Conservation (phyloP, 2,329 filamentous ascomycete genomes). For the Trichoderma harzianum region DNA sequence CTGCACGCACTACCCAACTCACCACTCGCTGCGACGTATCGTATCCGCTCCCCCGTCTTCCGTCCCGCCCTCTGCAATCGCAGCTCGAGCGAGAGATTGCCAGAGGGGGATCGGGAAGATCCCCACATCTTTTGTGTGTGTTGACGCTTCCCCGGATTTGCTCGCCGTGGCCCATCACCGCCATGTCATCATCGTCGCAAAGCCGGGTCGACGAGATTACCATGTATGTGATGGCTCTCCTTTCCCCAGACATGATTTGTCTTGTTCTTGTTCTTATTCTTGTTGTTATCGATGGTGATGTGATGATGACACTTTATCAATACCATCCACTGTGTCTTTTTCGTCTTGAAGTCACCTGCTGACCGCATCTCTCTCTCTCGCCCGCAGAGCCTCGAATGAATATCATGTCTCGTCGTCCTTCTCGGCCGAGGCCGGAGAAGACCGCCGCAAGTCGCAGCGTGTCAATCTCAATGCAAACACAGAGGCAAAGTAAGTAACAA, state of each 20-base stretch:
- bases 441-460: constrained; percentile 29
- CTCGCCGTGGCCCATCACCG: constrained; percentile 8
- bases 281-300: neutral
- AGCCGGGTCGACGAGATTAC: constrained; percentile 28
- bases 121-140: constrained; percentile 16
- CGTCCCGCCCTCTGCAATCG: constrained; percentile 10
- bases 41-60: constrained; percentile 10
- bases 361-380: neutral
- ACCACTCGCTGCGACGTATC: neutral
- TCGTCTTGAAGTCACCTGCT: neutral
- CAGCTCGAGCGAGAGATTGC: constrained; percentile 12
- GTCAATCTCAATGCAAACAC: constrained; percentile 45
- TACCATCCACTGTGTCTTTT: neutral
- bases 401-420: constrained; percentile 30
- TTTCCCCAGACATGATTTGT: neutral
- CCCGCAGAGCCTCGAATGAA: constrained; percentile 25
- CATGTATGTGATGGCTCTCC: constrained; percentile 22
- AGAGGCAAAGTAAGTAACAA: constrained; percentile 42
- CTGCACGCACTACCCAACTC: neutral
- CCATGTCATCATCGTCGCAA: constrained; percentile 25
- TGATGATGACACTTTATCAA: neutral
- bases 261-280: neutral
- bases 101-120: constrained; percentile 17
- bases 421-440: constrained; percentile 35
- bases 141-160: constrained; percentile 20